Conservation (phyloP, 768 basidiomycete genomes). For the Cytidiella melzeri region DNA sequence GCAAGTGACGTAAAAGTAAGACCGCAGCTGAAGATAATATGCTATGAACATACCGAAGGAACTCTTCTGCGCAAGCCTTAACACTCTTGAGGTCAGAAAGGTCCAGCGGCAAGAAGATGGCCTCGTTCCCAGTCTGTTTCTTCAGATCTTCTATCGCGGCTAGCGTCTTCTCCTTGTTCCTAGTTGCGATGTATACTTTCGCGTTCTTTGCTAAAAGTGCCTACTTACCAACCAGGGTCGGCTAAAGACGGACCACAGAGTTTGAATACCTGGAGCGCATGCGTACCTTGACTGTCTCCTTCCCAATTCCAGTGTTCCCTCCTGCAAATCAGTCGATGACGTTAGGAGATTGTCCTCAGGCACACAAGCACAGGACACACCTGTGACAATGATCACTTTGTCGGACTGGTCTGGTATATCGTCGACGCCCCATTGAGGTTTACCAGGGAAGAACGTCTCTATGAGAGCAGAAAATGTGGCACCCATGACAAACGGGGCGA, state of each 20-base stretch:
- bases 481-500: too few relatives aligned
- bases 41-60: constrained; percentile 19
- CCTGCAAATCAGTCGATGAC: constrained; percentile 1
- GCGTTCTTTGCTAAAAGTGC: constrained; percentile 53
- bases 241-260: background rate
- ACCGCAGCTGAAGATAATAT: background rate
- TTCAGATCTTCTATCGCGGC: constrained; percentile 50
- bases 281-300: constrained; percentile 48
- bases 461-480: background rate
- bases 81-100: constrained; percentile 33
- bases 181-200: constrained; percentile 57
- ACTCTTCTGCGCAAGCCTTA: constrained; percentile 34
- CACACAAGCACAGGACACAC: constrained; percentile 13
- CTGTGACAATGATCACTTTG: constrained; percentile 34
- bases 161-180: constrained; percentile 39
- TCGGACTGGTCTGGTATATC: constrained; percentile 42
- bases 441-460: background rate
- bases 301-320: constrained; percentile 43
- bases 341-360: background rate
- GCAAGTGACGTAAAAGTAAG: background rate
- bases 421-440: constrained; percentile 3
- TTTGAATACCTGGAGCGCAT: background rate
- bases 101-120: constrained; percentile 40
- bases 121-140: constrained; percentile 34
- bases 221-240: constrained; percentile 26